Base-by-base conservation (phyloP, 2,329 filamentous ascomycete species). In the Alternaria hordeiaustralica region DNA sequence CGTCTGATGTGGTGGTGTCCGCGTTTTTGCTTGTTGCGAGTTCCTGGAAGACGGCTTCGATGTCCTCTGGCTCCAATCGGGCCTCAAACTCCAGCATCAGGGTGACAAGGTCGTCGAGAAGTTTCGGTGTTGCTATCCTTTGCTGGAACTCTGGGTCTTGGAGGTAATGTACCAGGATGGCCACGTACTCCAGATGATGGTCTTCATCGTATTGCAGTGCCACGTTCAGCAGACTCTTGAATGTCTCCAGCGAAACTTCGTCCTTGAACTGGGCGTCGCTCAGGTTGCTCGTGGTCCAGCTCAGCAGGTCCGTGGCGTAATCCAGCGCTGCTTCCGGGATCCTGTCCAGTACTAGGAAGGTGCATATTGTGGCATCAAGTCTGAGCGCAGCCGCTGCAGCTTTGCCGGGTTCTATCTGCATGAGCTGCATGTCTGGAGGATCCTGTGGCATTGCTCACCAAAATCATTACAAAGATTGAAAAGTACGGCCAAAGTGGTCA, bases 391-490 rank as follows among this genome's bases (percentile, higher is more conserved):
- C 78, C 55, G 75, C 75, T 46, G 73, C 69, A 36, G 67, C 70
- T 66, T 80, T 77, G 33, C 75, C 78, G 62, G 74, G 74, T 60
- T 80, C 78, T 80, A 43, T 15, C 25, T 26, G 23, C 28, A 47
- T 78, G 51, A 75, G 72, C 50, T 62, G 56, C 36, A 13, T 41
- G 11, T 25, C 28, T 54, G 26, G 23, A 54, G 2, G 4, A 21
- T 21, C 72, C 43, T 72, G 33, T 47, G 25, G 26, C 49, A 36
- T 30, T 53, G 51, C 61, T 63, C 58, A 81, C 79, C 76, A 61
- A 74, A 82, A 53, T 81, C 80, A 20, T 79, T 79, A 66, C 81
- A 82, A 15, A 83, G 77, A 63, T 84, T 84, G 70, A 81, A 80
- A 12, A 84, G 68, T 2, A 83, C 82, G 43, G 78, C 81, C 30